These are phyloP conservation scores for Globisporangium heterothallicum DNA, from an alignment of 352 stramenopile genomes.

Conservation along the genomic window DNA sequence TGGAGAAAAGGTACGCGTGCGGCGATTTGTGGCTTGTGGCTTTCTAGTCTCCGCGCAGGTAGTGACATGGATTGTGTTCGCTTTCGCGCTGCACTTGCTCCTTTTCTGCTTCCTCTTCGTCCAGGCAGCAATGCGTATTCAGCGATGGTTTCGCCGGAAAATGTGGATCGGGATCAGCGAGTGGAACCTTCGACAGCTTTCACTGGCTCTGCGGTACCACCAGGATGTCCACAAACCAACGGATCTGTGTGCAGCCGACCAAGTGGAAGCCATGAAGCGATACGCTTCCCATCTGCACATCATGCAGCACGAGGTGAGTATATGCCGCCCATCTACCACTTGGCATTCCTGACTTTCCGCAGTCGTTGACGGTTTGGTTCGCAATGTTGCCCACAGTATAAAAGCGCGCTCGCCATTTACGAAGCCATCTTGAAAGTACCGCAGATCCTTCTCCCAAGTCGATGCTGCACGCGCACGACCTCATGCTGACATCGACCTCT, in stretches of 20 bases:
- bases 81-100: too few relatives aligned
- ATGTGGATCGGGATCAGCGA: slow-evolving; percentile 48
- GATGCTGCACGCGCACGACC: neutral
- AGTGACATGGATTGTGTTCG: too few relatives aligned
- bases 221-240: slow-evolving; percentile 13
- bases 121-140: slow-evolving; percentile 28
- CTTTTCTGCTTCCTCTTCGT: neutral
- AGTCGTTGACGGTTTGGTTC: neutral
- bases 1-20: slow-evolving; percentile 11
- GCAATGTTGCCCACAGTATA: slow-evolving; percentile 27
- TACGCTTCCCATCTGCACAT: slow-evolving; percentile 41
- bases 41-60: too few relatives aligned
- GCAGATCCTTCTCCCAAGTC: neutral
- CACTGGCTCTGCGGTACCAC: slow-evolving; percentile 36
- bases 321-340: neutral
- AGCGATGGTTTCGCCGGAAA: slow-evolving; percentile 45
- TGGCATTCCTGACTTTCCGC: neutral
- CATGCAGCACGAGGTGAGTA: slow-evolving; percentile 23
- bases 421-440: slow-evolving; percentile 47
- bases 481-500: neutral
- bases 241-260: slow-evolving; percentile 1
- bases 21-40: neutral
- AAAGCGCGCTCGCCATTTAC: slow-evolving; percentile 37
- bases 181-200: slow-evolving; percentile 35
- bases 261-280: slow-evolving; percentile 32